Percentiles rank a stretch among this genome's conserved stretches.
Evolutionary conservation across 2,329 filamentous ascomycete species (phyloP).

Genomic region (Colletotrichum magnum): DNA sequence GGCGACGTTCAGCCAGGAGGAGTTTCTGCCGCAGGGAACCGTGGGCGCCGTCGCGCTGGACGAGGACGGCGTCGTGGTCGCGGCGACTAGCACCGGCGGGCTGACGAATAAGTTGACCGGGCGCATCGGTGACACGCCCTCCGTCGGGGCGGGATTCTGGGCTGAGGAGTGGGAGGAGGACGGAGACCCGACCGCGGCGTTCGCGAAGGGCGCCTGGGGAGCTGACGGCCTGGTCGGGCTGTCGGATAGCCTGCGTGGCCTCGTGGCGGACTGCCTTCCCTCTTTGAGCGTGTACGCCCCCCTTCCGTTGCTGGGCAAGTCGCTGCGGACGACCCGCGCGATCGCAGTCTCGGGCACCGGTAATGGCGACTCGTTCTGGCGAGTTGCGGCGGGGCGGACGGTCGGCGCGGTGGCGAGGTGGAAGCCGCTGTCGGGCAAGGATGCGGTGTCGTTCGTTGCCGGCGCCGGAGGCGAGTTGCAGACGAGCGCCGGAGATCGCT

Average conservation of each 20-base stretch:
- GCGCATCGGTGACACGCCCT: conserved; percentile 88
- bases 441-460: conserved; percentile 75
- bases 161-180: conserved; percentile 83
- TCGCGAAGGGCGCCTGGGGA: conserved; percentile 29
- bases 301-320: conserved; percentile 19
- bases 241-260: conserved; percentile 58
- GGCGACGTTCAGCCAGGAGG: conserved; percentile 70
- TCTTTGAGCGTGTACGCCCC: conserved; percentile 59
- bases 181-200: conserved; percentile 49
- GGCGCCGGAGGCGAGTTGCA: conserved; percentile 82
- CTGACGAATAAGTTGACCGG: conserved; percentile 92
- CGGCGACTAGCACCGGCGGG: conserved; percentile 79
- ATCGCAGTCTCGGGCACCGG: conserved; percentile 83
- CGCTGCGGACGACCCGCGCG: conserved; percentile 55
- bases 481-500: conserved; percentile 79
- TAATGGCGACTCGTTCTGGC: conserved; percentile 90
- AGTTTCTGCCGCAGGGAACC: conserved; percentile 86
- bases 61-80: conserved; percentile 79
- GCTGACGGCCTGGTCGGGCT: conserved; percentile 48
- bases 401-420: conserved; percentile 82
- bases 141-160: conserved; percentile 89
- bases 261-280: conserved; percentile 74
- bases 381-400: conserved; percentile 78
- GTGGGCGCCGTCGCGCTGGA: conserved; percentile 88
- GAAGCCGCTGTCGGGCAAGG: conserved; percentile 62